Evolutionary conservation across 768 basidiomycete species (phyloP).

Genomic region (Ramaria sp.): DNA sequence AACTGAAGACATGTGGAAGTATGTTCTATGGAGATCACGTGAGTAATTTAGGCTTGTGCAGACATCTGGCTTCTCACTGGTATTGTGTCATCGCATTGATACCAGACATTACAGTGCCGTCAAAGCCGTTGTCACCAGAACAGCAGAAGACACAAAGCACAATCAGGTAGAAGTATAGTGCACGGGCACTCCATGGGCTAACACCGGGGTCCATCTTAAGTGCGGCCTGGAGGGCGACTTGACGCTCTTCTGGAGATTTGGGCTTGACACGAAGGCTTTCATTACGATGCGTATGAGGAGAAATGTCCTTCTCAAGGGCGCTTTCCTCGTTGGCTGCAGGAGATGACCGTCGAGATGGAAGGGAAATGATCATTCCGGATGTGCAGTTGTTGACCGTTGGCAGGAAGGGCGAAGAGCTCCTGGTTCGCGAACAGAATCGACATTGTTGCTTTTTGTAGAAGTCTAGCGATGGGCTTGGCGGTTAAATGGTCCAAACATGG

Average conservation of each 20-base stretch:
- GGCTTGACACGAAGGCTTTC: neutral
- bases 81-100: conserved; percentile 38
- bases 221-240: conserved; percentile 29
- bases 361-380: neutral
- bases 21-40: conserved; percentile 12
- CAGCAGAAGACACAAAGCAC: conserved; percentile 39
- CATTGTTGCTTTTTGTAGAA: too few relatives aligned
- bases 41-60: neutral
- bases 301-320: neutral
- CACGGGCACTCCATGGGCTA: conserved; percentile 23
- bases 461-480: too few relatives aligned
- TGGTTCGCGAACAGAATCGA: too few relatives aligned
- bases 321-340: neutral
- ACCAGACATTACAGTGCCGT: conserved; percentile 44
- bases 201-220: conserved; percentile 34
- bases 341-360: neutral
- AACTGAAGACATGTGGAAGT: conserved; percentile 34
- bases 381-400: too few relatives aligned
- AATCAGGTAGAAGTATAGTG: conserved; percentile 34
- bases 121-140: conserved; percentile 43
- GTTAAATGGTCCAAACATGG: too few relatives aligned
- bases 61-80: conserved; percentile 16
- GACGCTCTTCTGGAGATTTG: conserved; percentile 27
- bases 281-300: neutral
- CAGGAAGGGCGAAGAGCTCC: too few relatives aligned